Conservation (phyloP, 1,284 basidiomycete genomes). For the Volvariella volvacea region DNA sequence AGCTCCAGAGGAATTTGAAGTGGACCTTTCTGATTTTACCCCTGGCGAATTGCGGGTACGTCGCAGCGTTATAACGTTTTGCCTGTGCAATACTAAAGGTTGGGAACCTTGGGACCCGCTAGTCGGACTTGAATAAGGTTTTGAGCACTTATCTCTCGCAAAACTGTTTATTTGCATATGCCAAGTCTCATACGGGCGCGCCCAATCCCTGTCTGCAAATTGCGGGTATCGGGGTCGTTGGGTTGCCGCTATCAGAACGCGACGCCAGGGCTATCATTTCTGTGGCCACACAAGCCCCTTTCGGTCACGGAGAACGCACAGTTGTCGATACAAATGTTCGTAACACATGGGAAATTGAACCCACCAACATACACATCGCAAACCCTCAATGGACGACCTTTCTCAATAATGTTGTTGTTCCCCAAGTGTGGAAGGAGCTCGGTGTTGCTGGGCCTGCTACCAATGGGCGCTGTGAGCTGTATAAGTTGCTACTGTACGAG, state of each 20-base stretch:
- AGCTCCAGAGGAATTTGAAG: too few relatives aligned
- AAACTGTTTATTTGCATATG: too few relatives aligned
- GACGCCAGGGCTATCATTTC: conserved; percentile 29
- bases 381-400: conserved; percentile 28
- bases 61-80: too few relatives aligned
- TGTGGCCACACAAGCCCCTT: conserved; percentile 27
- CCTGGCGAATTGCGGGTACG: too few relatives aligned
- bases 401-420: not conserved
- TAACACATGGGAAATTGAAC: conserved; percentile 36
- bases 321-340: conserved; percentile 30
- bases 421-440: not conserved
- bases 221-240: conserved; percentile 22
- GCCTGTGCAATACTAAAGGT: too few relatives aligned
- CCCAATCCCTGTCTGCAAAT: conserved; percentile 27
- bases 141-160: too few relatives aligned
- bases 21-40: too few relatives aligned
- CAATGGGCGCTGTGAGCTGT: conserved; percentile 28
- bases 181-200: conserved; percentile 5
- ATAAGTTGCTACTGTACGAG: conserved; percentile 40
- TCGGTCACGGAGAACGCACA: conserved; percentile 27
- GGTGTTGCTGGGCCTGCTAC: conserved; percentile 19
- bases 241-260: conserved; percentile 29
- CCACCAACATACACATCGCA: conserved; percentile 21
- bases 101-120: too few relatives aligned
- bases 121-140: too few relatives aligned